A percentile compares a stretch with the other conserved stretches of the same genome.
Conservation (phyloP, 2,329 filamentous ascomycete genomes). For the Beauveria brongniartii region DNA sequence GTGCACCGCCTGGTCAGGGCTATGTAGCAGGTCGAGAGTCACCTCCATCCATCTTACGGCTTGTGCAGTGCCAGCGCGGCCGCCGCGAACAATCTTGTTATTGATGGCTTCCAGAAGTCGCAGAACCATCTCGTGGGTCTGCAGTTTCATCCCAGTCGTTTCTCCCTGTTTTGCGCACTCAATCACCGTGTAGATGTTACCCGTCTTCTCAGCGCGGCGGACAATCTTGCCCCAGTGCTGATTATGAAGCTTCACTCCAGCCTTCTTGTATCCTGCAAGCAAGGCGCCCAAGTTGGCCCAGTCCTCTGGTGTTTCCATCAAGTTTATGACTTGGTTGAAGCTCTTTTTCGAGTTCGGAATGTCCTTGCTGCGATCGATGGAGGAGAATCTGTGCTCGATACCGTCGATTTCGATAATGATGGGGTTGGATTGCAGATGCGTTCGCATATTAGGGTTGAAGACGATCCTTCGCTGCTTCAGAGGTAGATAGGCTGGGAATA, state of each 20-base stretch:
- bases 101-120: constrained; percentile 22
- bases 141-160: constrained; percentile 38
- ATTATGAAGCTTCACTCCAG: constrained; percentile 29
- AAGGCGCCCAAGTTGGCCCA: constrained; percentile 45
- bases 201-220: constrained; percentile 31
- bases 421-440: constrained; percentile 45
- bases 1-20: constrained; percentile 28
- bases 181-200: constrained; percentile 38
- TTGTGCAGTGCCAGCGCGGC: constrained; percentile 26
- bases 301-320: constrained; percentile 42
- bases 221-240: constrained; percentile 32
- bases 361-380: constrained; percentile 34
- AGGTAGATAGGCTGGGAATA: constrained; percentile 54
- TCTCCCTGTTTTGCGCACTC: constrained; percentile 40
- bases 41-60: constrained; percentile 38
- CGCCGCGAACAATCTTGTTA: constrained; percentile 31
- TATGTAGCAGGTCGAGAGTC: constrained; percentile 42
- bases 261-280: constrained; percentile 41
- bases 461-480: constrained; percentile 44
- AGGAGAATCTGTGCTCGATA: constrained; percentile 43
- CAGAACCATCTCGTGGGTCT: constrained; percentile 30
- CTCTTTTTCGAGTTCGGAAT: constrained; percentile 34
- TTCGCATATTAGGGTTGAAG: constrained; percentile 37
- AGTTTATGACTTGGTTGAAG: constrained; percentile 29
- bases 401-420: constrained; percentile 52